Base-by-base conservation (phyloP, 2,329 filamentous ascomycete species). In the Diaporthe vaccinii region DNA sequence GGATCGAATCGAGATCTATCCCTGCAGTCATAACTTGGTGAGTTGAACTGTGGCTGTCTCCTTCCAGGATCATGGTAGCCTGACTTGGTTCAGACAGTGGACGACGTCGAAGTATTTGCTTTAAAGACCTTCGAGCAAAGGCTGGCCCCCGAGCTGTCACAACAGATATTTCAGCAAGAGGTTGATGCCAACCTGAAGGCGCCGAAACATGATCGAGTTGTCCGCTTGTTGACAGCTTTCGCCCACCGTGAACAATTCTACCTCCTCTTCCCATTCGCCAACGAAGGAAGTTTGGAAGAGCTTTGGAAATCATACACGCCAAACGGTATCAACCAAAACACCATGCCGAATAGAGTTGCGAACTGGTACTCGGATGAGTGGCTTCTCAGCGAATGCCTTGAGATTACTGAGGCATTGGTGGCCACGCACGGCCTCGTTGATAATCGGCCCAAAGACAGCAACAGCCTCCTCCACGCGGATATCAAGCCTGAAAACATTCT, bases 401-500 rank as follows among this genome's bases (percentile, higher is more conserved):
- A 41, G 10, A 49, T 61, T 2, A 20, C 69, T 4, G 41, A 61
- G 3, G 69, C 69, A 25, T 10, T 72, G 14, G 1, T 49, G 15
- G 39, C 41, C 6, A 61, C 28, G 28, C 69, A 72, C 9, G 20
- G 20, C 4, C 44, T 51, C 4, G 3, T 2, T 4, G 28, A 22
- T n/a, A 5, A 12, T 25, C 3, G 6, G 0, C 1, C 2, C 1
- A 14, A 9, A 4, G 41, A 3, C 6, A n/a, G 2, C 0, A 22
- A 36, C 0, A 12, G 15, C 1, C 39, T 49, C 1, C 39, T 72
- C 1, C 69, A 72, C 8, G 55, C 69, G 1, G 69, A 72, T 8
- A 46, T 72, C 22, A 72, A 72, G 4, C 28, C 69, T 2, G 55
- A 51, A 14, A 72, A 72, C 55, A 72, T 72, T 6, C 69, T 72